Percentiles rank a stretch among this genome's conserved stretches.
These are phyloP conservation scores for Pyrenochaeta sp. DNA, from an alignment of 2,329 filamentous ascomycete genomes.

Conservation along the genomic window DNA sequence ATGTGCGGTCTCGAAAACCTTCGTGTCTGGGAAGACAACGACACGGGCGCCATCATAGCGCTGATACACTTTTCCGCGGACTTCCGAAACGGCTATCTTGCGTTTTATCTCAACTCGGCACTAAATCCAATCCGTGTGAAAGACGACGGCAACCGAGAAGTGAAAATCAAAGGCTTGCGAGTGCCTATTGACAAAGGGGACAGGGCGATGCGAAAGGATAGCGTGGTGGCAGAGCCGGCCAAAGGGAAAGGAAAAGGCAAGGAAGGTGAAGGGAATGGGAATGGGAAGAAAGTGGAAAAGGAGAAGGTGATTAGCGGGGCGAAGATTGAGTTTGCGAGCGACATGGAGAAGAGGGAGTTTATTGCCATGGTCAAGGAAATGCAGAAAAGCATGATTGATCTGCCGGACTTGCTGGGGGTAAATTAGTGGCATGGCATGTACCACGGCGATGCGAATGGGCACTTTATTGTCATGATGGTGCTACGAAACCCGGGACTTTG, in stretches of 20 bases:
- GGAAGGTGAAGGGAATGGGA: constrained; percentile 2
- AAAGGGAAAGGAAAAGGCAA: constrained; percentile 17
- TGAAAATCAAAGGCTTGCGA: constrained; percentile 54
- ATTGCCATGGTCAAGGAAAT: constrained; percentile 47
- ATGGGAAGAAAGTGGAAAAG: constrained; percentile 32
- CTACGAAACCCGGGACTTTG: too few species aligned
- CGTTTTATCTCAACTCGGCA: constrained; percentile 54
- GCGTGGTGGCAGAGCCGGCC: constrained; percentile 18
- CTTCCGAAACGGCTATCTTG: constrained; percentile 53
- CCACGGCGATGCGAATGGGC: too few species aligned
- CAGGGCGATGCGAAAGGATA: constrained; percentile 28
- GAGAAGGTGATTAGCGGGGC: constrained; percentile 52
- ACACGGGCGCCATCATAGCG: constrained; percentile 51
- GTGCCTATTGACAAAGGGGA: constrained; percentile 38
- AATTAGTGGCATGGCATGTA: too few species aligned
- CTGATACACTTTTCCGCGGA: constrained; percentile 54
- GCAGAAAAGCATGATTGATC: constrained; percentile 46
- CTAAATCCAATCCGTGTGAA: constrained; percentile 49
- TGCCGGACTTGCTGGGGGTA: constrained; percentile 48
- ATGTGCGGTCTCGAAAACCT: constrained; percentile 58
- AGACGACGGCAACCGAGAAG: constrained; percentile 47
- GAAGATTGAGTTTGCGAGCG: constrained; percentile 53
- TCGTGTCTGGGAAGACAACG: constrained; percentile 56
- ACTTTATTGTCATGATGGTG: too few species aligned
- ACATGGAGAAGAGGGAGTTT: constrained; percentile 52